A percentile compares a stretch with the other conserved stretches of the same genome.
Evolutionary conservation across 2,329 filamentous ascomycete genomes (phyloP).

Genomic region (Phyllosticta citriasiana): DNA sequence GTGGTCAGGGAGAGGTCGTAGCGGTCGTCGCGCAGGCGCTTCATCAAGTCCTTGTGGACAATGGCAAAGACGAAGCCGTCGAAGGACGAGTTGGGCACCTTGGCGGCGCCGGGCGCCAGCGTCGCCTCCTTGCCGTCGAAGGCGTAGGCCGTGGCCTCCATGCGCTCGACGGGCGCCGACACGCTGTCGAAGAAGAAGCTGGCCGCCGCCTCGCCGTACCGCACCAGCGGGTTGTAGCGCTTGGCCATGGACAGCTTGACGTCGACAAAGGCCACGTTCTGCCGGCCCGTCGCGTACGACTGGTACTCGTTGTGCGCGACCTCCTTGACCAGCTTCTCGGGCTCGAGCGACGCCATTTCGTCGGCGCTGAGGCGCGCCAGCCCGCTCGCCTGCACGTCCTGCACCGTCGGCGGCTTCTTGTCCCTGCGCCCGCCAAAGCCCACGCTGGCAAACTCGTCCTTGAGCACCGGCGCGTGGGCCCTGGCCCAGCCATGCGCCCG

Average conservation of each 20-base stretch:
- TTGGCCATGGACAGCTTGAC: conserved; percentile 72
- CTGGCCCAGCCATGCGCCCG: conserved; percentile 74
- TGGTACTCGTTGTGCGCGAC: conserved; percentile 79
- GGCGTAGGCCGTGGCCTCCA: conserved; percentile 71
- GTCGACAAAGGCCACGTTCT: conserved; percentile 88
- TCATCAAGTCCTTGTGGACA: conserved; percentile 93
- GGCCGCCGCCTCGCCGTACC: conserved; percentile 56
- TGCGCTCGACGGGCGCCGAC: conserved; percentile 55
- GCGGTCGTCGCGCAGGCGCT: conserved; percentile 76
- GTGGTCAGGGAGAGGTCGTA: conserved; percentile 90
- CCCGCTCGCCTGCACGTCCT: conserved; percentile 36
- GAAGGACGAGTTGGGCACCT: conserved; percentile 51
- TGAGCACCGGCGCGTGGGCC: conserved; percentile 61
- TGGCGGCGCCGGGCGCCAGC: conserved; percentile 56
- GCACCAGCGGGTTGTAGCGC: conserved; percentile 70
- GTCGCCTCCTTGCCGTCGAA: conserved; percentile 87
- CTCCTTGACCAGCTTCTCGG: conserved; percentile 64
- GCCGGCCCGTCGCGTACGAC: conserved; percentile 80
- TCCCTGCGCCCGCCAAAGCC: conserved; percentile 54
- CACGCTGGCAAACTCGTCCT: conserved; percentile 76
- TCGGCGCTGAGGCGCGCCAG: conserved; percentile 26
- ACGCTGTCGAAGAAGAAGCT: conserved; percentile 75
- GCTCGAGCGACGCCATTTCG: conserved; percentile 31
- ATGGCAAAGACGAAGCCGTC: conserved; percentile 92
- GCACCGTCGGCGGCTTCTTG: conserved; percentile 32